Evolutionary conservation across 768 basidiomycete species (phyloP), one percentile per base, ranked within the genome.

Genomic region (Pulveroboletus sp.): DNA sequence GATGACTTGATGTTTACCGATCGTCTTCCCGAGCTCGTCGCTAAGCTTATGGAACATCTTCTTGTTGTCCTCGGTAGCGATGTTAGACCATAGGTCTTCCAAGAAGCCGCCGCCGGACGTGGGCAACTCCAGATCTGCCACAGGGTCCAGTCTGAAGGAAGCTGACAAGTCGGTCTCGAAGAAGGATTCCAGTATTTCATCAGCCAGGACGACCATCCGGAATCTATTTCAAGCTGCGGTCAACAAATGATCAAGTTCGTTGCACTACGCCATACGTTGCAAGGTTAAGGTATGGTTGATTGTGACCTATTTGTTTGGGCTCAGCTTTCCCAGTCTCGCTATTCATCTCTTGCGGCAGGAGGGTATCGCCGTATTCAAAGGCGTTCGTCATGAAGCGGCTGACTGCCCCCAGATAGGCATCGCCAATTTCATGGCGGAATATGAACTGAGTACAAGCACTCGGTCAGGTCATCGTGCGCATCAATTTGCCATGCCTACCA

Each of bases 311-410:
- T 43, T 70, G 65, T 38, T 69, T 77, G 24, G 79, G 76, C 17
- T 65, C 67, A 1, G 70, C 66, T 46, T 70, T 73, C 40, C 73
- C 73, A 1, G 66, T 67, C 27, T 69, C 58, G 13, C 45, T 55
- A 34, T 69, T 57, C 8, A 23, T 56, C 57, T 46, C 70, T 65
- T 47, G 67, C 49, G 86, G 86, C 14, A 89, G 71, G n/a, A 92
- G 76, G n/a, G 92, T 86, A 70, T 96, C 93, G 3, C 93, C 96
- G 49, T 94, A 97, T 63, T 99, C 96, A 60, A 97, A 99, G 0
- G 95, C 92, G 61, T 99, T 98, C 32, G 93, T 88, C 85, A 98
- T 94, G 66, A 97, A 95, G 35, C 93, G 85, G 56, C 92, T 94
- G 55, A 99, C 89, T 20, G 95, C 92, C 2, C 93, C 96, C 20